These are phyloP conservation scores for Ceratocystis cubensis DNA, from an alignment of 2,329 filamentous ascomycete genomes.

Conservation along the genomic window DNA sequence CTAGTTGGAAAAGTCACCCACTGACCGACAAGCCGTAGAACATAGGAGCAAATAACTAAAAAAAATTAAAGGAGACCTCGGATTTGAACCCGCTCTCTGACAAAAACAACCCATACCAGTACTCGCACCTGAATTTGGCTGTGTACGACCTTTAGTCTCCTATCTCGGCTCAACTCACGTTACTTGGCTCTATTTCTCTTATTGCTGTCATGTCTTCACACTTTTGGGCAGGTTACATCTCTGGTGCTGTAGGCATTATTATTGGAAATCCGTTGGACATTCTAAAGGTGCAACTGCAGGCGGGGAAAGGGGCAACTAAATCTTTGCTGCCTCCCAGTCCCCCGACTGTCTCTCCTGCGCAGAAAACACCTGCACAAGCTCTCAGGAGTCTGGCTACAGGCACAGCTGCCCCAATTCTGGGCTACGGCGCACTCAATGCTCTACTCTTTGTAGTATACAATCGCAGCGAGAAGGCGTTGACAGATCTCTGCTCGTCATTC, in stretches of 20 bases:
- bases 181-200: not conserved
- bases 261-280: conserved; percentile 79
- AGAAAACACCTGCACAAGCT: conserved; percentile 23
- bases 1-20: not conserved
- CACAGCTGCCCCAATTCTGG: conserved; percentile 71
- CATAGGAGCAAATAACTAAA: too few species aligned
- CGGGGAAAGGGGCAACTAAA: conserved; percentile 27
- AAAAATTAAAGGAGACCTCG: too few species aligned
- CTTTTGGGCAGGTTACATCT: conserved; percentile 88
- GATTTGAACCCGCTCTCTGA: too few species aligned
- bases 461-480: conserved; percentile 56
- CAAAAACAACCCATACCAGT: too few species aligned
- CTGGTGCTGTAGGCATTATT: conserved; percentile 72
- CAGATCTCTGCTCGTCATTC: conserved; percentile 22
- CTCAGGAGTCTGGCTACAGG: conserved; percentile 41
- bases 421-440: conserved; percentile 84
- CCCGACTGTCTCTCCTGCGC: not conserved
- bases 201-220: conserved; percentile 57
- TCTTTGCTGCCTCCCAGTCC: not conserved
- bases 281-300: conserved; percentile 55
- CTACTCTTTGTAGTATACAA: conserved; percentile 87
- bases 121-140: too few species aligned
- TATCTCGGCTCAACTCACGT: not conserved
- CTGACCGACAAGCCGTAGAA: not conserved
- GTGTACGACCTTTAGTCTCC: not conserved